Evolutionary conservation across 2,329 filamentous ascomycete genomes (phyloP).

Genomic region (Cordyceps cateniannulata): DNA sequence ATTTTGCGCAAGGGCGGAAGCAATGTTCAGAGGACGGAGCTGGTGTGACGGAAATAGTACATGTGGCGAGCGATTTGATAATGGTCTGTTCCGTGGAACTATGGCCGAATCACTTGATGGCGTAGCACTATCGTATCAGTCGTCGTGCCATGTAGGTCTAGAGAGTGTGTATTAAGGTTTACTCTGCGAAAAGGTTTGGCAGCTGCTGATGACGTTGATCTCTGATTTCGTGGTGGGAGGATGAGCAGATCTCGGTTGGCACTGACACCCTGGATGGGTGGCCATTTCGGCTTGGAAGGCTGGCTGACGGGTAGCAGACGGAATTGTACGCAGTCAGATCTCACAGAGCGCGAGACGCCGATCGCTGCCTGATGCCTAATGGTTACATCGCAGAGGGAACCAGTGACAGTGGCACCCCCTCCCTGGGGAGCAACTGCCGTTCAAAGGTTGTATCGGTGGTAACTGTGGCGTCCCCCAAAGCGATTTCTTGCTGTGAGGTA

Average conservation of each 20-base stretch:
- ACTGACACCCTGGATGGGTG: neutral
- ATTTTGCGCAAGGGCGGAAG: neutral
- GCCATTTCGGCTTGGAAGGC: neutral
- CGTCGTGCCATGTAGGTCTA: neutral
- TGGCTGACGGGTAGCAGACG: neutral
- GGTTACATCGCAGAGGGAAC: slow-evolving; percentile 22
- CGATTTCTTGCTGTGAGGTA: slow-evolving; percentile 11
- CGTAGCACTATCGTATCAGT: neutral
- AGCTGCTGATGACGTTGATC: neutral
- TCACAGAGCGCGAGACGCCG: slow-evolving; percentile 6
- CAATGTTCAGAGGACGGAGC: slow-evolving; percentile 6
- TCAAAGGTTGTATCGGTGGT: slow-evolving; percentile 9
- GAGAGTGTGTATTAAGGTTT: neutral
- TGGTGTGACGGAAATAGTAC: neutral
- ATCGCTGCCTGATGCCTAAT: slow-evolving; percentile 18
- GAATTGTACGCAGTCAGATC: slow-evolving; percentile 5
- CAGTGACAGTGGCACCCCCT: slow-evolving; percentile 14
- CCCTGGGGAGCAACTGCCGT: slow-evolving; percentile 12
- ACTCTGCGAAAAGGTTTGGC: neutral
- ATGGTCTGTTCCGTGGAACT: too few relatives aligned
- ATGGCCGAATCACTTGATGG: neutral
- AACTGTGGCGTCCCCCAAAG: slow-evolving; percentile 8
- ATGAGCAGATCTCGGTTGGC: neutral
- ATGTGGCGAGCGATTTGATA: neutral
- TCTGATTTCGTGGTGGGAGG: neutral